phyloP scores from a whole-genome alignment of 2,329 filamentous ascomycete species.

The Raffaelea ambrosiae region DNA sequence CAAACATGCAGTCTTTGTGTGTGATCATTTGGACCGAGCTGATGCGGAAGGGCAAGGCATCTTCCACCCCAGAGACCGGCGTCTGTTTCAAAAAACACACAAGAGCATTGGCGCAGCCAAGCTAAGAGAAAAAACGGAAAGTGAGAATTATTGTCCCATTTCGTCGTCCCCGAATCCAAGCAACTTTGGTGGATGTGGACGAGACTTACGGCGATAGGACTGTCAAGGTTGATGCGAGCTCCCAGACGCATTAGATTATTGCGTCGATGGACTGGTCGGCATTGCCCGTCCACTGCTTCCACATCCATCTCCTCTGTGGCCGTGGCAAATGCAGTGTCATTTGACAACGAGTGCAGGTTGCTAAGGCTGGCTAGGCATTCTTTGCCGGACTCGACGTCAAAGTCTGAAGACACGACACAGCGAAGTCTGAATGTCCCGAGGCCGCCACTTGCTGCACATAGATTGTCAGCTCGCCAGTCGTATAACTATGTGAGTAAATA shows the following conservation, averaged over 20 bases:
- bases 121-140: conserved; percentile 23
- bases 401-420: conserved; percentile 62
- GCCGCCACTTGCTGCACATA: too few relatives aligned
- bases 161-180: too few relatives aligned
- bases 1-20: conserved; percentile 58
- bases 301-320: conserved; percentile 12
- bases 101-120: conserved; percentile 82
- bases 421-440: conserved; percentile 43
- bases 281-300: conserved; percentile 26
- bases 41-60: conserved; percentile 50
- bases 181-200: too few relatives aligned
- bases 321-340: conserved; percentile 46
- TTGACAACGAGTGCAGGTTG: conserved; percentile 39
- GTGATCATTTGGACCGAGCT: conserved; percentile 66
- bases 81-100: conserved; percentile 69
- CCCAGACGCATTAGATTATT: conserved; percentile 61
- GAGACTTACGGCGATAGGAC: conserved; percentile 55
- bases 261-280: conserved; percentile 43
- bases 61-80: conserved; percentile 39
- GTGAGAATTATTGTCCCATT: not conserved
- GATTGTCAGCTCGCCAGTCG: too few relatives aligned
- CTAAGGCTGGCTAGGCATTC: conserved; percentile 55
- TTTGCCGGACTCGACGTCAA: conserved; percentile 57
- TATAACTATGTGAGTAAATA: too few relatives aligned
- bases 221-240: conserved; percentile 66